Conservation (phyloP, 305 asterid genomes). For the Fraxinus albicans region DNA sequence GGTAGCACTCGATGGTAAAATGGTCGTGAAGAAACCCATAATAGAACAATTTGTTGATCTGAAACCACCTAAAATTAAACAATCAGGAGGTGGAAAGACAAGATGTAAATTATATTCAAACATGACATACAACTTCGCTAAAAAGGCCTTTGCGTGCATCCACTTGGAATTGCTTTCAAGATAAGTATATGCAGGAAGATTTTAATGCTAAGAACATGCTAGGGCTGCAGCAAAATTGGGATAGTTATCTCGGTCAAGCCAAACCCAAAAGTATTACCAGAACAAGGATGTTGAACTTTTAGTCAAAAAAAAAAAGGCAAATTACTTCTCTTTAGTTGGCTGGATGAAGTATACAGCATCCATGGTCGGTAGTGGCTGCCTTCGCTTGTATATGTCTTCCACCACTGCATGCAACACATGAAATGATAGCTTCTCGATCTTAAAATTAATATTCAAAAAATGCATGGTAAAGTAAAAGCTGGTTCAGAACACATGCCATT, state of each 20-base stretch:
- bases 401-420: constrained; percentile 68
- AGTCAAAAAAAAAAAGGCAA: constrained; percentile 2
- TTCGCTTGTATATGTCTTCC: constrained; percentile 94
- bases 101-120: background rate
- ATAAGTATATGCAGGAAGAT: background rate
- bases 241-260: background rate
- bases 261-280: background rate
- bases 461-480: background rate
- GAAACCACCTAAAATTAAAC: background rate
- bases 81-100: background rate
- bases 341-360: constrained; percentile 95
- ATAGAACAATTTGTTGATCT: background rate
- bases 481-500: background rate
- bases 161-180: background rate
- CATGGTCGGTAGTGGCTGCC: constrained; percentile 95
- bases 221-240: background rate
- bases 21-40: background rate
- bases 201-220: constrained; percentile 4
- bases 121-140: background rate
- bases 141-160: background rate
- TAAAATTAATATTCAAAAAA: constrained; percentile 12
- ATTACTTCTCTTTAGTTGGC: constrained; percentile 95
- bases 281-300: constrained; percentile 17
- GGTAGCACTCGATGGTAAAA: background rate
- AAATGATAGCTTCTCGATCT: constrained; percentile 30